Evolutionary conservation across 257 asterid genomes (phyloP).

Genomic region (Henckelia pumila): DNA sequence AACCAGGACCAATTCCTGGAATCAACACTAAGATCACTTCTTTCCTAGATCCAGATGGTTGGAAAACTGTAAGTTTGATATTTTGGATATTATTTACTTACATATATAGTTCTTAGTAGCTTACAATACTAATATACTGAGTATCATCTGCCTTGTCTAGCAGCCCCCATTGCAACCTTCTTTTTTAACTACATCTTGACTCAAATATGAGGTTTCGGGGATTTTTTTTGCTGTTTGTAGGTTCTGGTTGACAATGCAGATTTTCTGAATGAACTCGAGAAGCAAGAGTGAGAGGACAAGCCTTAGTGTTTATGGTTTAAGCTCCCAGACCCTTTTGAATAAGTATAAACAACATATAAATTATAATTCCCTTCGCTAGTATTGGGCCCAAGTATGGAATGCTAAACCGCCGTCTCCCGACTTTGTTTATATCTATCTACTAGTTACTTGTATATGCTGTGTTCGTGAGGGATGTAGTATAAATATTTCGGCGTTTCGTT

Average conservation of each 20-base stretch:
- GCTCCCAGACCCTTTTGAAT: not conserved
- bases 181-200: not conserved
- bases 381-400: not conserved
- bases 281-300: slow-evolving; percentile 27
- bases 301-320: slow-evolving; percentile 13
- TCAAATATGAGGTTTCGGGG: not conserved
- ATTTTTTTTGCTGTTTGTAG: slow-evolving; percentile 33
- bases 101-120: not conserved
- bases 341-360: too few relatives aligned
- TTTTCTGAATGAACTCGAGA: slow-evolving; percentile 79
- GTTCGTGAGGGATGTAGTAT: too few relatives aligned
- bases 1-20: slow-evolving; percentile 90
- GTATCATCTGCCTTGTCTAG: not conserved
- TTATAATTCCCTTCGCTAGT: too few relatives aligned
- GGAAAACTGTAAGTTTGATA: slow-evolving; percentile 80
- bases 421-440: too few relatives aligned
- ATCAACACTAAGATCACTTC: slow-evolving; percentile 84
- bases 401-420: not conserved
- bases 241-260: slow-evolving; percentile 89
- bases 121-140: not conserved
- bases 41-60: slow-evolving; percentile 96
- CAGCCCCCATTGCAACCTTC: not conserved
- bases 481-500: not conserved
- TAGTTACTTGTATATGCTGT: too few relatives aligned
- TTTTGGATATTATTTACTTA: not conserved